Evolutionary conservation across 2,329 filamentous ascomycete genomes (phyloP).

Genomic region (Claviceps capensis): DNA sequence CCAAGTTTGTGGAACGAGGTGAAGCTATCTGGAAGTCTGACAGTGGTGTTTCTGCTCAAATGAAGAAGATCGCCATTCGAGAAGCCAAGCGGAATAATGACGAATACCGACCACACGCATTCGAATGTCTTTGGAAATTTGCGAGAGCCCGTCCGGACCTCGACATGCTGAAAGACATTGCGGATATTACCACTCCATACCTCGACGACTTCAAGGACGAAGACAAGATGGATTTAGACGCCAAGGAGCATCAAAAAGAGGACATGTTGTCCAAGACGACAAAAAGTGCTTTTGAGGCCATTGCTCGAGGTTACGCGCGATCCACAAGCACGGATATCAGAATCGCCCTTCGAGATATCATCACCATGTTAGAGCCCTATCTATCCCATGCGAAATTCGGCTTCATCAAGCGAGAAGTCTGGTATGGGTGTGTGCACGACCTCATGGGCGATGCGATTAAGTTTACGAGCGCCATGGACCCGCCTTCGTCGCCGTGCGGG

Average conservation of each 20-base stretch:
- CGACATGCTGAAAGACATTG: constrained; percentile 55
- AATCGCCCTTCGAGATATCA: constrained; percentile 25
- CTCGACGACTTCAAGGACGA: constrained; percentile 45
- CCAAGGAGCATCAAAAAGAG: constrained; percentile 31
- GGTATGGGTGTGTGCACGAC: constrained; percentile 36
- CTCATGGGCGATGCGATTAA: constrained; percentile 29
- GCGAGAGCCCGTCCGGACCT: constrained; percentile 53
- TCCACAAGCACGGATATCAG: constrained; percentile 21
- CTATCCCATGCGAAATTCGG: constrained; percentile 25
- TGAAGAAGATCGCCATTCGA: constrained; percentile 68
- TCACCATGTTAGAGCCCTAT: constrained; percentile 26
- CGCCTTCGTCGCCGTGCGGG: constrained; percentile 9
- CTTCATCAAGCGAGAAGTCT: constrained; percentile 32
- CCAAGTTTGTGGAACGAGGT: constrained; percentile 58
- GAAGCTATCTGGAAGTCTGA: constrained; percentile 43
- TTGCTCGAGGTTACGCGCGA: constrained; percentile 35
- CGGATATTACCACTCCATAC: constrained; percentile 47
- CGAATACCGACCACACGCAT: constrained; percentile 64
- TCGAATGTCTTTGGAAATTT: constrained; percentile 59
- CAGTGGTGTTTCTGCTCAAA: constrained; percentile 39
- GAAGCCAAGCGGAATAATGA: constrained; percentile 89
- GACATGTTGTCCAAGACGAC: constrained; percentile 29
- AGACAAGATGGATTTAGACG: constrained; percentile 58
- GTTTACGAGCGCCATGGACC: constrained; percentile 8
- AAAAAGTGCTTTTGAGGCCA: constrained; percentile 35